These are phyloP conservation scores for Neofusicoccum parvum DNA, from an alignment of 2,329 filamentous ascomycete genomes.

Conservation along the genomic window DNA sequence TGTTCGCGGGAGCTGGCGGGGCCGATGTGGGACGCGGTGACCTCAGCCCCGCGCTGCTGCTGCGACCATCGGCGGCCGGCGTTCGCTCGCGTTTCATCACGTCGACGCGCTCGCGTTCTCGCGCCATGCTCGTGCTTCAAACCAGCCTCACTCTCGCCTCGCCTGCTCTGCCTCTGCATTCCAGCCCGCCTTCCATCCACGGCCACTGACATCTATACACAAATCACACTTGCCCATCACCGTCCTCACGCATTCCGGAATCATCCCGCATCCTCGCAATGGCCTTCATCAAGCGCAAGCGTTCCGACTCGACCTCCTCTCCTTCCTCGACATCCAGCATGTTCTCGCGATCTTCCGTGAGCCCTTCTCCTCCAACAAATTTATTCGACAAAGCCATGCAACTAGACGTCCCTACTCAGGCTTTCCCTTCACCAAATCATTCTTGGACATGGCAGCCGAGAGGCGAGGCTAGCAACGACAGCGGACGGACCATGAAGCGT, in stretches of 20 bases:
- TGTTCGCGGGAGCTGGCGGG: not conserved
- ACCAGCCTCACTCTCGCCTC: not conserved
- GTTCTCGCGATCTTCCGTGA: constrained; percentile 22
- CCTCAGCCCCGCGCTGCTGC: constrained; percentile 6
- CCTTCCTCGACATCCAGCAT: constrained; percentile 46
- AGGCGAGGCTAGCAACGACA: constrained; percentile 26
- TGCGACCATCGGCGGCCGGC: constrained; percentile 5
- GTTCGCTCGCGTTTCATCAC: constrained; percentile 13
- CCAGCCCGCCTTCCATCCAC: not conserved
- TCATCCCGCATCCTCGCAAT: constrained; percentile 39
- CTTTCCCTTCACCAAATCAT: not conserved
- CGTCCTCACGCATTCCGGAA: not conserved
- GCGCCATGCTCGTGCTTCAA: constrained; percentile 11
- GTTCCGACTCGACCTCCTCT: constrained; percentile 45
- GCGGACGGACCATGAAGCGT: constrained; percentile 61
- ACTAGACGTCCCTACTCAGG: constrained; percentile 25
- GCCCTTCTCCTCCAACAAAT: constrained; percentile 23
- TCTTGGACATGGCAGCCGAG: constrained; percentile 24
- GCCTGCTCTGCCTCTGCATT: not conserved
- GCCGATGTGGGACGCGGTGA: not conserved
- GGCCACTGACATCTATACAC: not conserved
- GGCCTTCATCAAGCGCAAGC: constrained; percentile 60
- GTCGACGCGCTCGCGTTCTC: constrained; percentile 19
- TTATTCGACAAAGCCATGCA: constrained; percentile 28
- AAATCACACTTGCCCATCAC: not conserved